Conservation (phyloP, 2,329 filamentous ascomycete species). For the Trichoderma hamatum region DNA sequence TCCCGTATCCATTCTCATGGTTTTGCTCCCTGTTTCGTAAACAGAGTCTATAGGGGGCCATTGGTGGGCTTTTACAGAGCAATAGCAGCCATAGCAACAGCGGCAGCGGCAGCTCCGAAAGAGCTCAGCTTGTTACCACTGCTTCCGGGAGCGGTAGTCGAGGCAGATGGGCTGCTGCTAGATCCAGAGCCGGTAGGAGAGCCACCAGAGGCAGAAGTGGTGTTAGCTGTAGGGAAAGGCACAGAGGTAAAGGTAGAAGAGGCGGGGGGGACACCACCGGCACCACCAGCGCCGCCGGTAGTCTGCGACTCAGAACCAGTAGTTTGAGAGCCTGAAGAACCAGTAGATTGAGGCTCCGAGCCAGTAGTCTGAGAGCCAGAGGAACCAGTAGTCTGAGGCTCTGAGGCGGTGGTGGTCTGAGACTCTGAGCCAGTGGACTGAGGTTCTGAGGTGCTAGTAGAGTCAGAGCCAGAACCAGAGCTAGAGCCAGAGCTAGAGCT, state of each 20-base stretch:
- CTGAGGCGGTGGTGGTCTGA: background rate
- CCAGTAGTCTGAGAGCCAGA: background rate
- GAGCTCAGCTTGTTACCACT: slow-evolving; percentile 37
- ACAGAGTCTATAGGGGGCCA: background rate
- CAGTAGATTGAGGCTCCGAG: background rate
- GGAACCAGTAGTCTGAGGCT: background rate
- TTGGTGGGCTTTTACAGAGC: slow-evolving; percentile 34
- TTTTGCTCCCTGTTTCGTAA: background rate
- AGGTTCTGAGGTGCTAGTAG: background rate
- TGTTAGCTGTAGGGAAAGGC: slow-evolving; percentile 29
- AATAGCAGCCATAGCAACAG: slow-evolving; percentile 37
- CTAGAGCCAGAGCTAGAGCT: slow-evolving; percentile 27
- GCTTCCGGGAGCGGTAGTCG: slow-evolving; percentile 21
- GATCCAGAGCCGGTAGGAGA: slow-evolving; percentile 30
- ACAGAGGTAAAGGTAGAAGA: slow-evolving; percentile 33
- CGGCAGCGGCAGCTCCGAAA: slow-evolving; percentile 38
- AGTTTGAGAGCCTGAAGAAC: background rate
- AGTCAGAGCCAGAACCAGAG: background rate
- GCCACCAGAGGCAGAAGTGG: slow-evolving; percentile 4
- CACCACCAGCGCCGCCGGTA: background rate
- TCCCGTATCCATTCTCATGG: background rate
- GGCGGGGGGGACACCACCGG: slow-evolving; percentile 27
- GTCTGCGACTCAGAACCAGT: background rate
- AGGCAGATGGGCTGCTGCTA: slow-evolving; percentile 26
- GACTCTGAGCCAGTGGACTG: background rate